Base-by-base conservation (phyloP, 2,329 filamentous ascomycete species). In the Claviceps quebecensis region DNA sequence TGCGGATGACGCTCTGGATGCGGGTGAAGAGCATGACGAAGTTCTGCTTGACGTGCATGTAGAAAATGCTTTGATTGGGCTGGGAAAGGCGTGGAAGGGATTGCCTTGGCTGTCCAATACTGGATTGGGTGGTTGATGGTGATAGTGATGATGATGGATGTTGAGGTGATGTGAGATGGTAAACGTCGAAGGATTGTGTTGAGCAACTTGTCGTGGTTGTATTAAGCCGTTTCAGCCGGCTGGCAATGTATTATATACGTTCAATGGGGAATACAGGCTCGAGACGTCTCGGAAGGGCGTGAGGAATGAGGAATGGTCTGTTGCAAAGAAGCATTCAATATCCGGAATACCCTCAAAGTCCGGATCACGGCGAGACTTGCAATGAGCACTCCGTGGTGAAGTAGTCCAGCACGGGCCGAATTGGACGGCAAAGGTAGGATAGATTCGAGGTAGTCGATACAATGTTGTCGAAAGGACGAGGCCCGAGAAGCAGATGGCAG, bases 1-100 rank as follows among this genome's bases (percentile, higher is more conserved):
- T 45, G 26, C 53, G 62, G 47, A 72, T 58, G n/a, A 71, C 64
- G 37, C 63, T 67, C 52, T 74, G 71, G 41, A 76, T 62, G 34
- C 72, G 74, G 26, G 66, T 62, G 58, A 67, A 69, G 46, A 74
- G 61, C 53, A 67, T 67, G 56, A 68, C 69, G 61, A 75, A 64
- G 60, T 72, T 67, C 57, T 65, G 58, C 59, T 66, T 68, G 54
- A 71, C 57, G 37, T 67, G 64, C 62, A 65, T 66, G 34, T 55
- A 54, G 45, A 23, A 16, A 23, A 16, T 14, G 17, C 5, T 5
- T 6, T 17, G 41, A 16, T 44, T 5, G 11, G 26, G 6, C 6
- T 4, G 38, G 9, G 19, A n/a, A 41, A 5, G n/a, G n/a, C 8
- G 39, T 17, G 5, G 4, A n/a, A 41, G 17, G 9, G 4, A 14